Base-by-base conservation (phyloP, 495 filamentous ascomycete species). In the Annulohypoxylon stygium region DNA sequence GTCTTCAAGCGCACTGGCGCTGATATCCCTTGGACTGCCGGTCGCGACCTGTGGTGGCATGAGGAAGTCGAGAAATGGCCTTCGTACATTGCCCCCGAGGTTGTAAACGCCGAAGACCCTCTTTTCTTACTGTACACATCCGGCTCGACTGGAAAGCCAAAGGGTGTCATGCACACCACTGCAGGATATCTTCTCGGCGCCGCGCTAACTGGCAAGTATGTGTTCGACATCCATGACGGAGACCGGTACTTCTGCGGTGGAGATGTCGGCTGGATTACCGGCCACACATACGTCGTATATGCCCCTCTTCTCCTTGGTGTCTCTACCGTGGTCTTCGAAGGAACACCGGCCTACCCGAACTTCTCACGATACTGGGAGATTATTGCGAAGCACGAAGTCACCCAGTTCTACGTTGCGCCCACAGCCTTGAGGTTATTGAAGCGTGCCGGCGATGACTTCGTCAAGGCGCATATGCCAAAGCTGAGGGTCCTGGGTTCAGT, bases 321-420 rank as follows among this genome's bases (percentile, higher is more conserved):
- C 70, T 88, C 95, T 25, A 98, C 96, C 3, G 93, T 99, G 25
- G 95, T 99, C n/a, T 99, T 98, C 71, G 96, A 99, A 84, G 97
- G 97, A 75, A 99, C 96, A 14, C 96, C 96, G 2, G 95, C 96
- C 23, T 98, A 98, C 81, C 96, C 96, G 70, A 90, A 96, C 85
- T 98, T 97, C 88, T 97, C 95, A 20, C 89, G 97, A 68, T 99
- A 98, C 86, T 99, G 96, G 96, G 94, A 98, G 66, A 95, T 98
- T 63, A 94, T 98, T 81, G 93, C 94, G 67, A 93, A 97, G 86
- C 92, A 98, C 84, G 86, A 92, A 67, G 93, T 98, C 57, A 97
- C 95, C 12, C 96, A 99, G 76, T 99, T 99, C 86, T 99, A 99
- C 75, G 97, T 98, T 61, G 97, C 96, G 5, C 96, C 96, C 8